Conservation (phyloP, 192 early-diverging fungal species). For the Coemansia sp. region DNA sequence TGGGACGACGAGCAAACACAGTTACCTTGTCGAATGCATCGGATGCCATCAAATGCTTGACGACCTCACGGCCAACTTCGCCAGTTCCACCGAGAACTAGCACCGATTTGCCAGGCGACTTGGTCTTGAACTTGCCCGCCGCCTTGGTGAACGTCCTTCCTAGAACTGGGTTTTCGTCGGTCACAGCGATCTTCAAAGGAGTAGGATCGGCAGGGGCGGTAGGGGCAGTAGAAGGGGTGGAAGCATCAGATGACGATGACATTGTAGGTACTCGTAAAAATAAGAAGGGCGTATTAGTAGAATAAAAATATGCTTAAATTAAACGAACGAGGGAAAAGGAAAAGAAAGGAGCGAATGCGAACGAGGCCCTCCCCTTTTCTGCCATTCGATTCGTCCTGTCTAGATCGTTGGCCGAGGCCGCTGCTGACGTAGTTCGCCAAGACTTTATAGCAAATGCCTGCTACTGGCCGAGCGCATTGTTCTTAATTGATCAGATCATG, state of each 20-base stretch:
- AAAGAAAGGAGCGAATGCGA: background rate
- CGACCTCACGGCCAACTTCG: conserved; percentile 52
- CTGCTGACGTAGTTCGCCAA: conserved; percentile 1
- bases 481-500: background rate
- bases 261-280: conserved; percentile 8
- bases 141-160: conserved; percentile 30
- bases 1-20: conserved; percentile 42
- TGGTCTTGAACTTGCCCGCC: conserved; percentile 35
- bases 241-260: background rate
- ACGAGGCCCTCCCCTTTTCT: background rate
- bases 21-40: conserved; percentile 53
- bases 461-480: background rate
- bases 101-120: conserved; percentile 27
- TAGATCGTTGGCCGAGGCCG: background rate
- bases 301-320: conserved; percentile 1
- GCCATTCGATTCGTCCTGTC: background rate
- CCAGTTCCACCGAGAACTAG: conserved; percentile 53
- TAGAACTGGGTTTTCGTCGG: conserved; percentile 22
- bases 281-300: conserved; percentile 6
- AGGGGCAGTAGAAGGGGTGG: background rate
- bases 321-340: background rate
- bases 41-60: conserved; percentile 44
- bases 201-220: background rate
- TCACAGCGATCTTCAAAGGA: conserved; percentile 21
- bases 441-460: background rate